phyloP scores from a whole-genome alignment of 2,329 filamentous ascomycete genomes.

The Leptodontidium sp. region DNA sequence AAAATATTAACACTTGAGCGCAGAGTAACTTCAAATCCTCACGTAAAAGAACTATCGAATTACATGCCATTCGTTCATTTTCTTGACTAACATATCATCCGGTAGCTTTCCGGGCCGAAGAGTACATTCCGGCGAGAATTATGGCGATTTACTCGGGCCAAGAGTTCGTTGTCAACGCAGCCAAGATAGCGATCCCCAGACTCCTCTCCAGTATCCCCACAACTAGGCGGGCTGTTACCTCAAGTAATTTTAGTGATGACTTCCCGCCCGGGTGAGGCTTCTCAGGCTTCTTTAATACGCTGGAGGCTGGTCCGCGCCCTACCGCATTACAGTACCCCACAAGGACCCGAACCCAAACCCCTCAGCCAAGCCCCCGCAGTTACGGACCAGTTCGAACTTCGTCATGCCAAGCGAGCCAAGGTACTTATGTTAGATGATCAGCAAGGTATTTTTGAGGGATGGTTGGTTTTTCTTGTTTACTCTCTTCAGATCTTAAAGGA shows the following conservation, averaged over 20 bases:
- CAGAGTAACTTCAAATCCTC: no score
- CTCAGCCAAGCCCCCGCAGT: background rate
- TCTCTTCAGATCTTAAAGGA: no score
- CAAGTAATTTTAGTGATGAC: background rate
- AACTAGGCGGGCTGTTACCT: background rate
- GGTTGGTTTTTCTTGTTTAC: no score
- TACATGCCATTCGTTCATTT: no score
- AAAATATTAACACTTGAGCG: no score
- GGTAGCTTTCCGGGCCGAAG: background rate
- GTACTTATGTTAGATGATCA: background rate
- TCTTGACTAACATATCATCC: no score
- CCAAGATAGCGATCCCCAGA: background rate
- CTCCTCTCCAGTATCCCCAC: background rate
- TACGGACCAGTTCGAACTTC: background rate
- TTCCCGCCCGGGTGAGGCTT: background rate
- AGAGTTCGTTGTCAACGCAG: background rate
- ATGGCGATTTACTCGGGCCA: conserved; percentile 5
- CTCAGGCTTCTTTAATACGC: background rate
- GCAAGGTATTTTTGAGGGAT: background rate
- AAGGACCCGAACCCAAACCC: background rate
- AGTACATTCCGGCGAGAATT: conserved; percentile 1
- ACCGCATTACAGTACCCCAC: background rate
- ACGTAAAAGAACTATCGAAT: no score
- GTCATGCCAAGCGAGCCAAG: conserved; percentile 6
- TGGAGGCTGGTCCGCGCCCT: background rate